These are phyloP conservation scores for Cadophora sp. DNA, from an alignment of 2,329 filamentous ascomycete genomes.

Conservation along the genomic window DNA sequence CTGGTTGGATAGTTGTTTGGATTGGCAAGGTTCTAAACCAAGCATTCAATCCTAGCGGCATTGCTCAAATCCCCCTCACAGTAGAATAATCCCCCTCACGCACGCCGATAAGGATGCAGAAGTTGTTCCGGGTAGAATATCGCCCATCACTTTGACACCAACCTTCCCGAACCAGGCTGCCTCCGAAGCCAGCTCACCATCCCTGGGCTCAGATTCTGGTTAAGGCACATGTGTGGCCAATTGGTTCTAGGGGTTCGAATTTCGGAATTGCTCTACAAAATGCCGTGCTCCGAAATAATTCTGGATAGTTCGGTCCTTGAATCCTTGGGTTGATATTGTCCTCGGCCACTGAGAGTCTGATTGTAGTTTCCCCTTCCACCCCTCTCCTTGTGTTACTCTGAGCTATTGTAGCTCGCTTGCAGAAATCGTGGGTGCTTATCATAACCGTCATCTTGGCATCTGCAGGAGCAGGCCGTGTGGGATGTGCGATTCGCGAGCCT, in stretches of 20 bases:
- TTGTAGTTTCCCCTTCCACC: neutral
- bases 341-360: constrained; percentile 9
- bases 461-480: neutral
- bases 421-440: constrained; percentile 15
- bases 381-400: neutral
- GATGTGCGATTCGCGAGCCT: neutral
- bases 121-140: constrained; percentile 1
- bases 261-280: neutral
- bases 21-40: constrained; percentile 6
- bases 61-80: neutral
- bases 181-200: constrained; percentile 10
- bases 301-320: neutral
- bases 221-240: constrained; percentile 5
- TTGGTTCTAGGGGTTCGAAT: neutral
- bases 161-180: constrained; percentile 17
- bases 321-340: neutral
- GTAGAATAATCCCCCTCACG: neutral
- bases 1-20: constrained; percentile 13
- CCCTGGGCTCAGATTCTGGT: neutral
- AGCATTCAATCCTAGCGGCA: constrained; percentile 2
- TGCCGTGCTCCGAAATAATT: constrained; percentile 11
- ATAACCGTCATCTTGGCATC: constrained; percentile 13
- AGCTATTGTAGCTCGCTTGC: constrained; percentile 12
- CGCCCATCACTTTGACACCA: constrained; percentile 10
- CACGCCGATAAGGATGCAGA: constrained; percentile 10